Conservation (phyloP, 352 stramenopile genomes). For the Phytophthora melonis region DNA sequence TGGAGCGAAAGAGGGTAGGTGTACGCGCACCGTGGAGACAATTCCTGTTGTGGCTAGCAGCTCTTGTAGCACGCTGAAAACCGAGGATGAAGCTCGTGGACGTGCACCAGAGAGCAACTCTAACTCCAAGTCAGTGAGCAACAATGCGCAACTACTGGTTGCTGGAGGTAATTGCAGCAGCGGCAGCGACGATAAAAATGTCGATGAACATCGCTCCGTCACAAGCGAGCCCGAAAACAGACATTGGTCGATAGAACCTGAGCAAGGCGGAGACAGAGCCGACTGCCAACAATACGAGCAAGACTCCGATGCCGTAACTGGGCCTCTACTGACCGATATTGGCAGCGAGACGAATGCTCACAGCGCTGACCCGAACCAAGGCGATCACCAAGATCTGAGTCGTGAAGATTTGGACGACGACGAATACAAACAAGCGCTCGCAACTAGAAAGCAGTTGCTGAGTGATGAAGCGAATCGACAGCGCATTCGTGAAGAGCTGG, state of each 20-base stretch:
- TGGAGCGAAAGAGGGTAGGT: not conserved
- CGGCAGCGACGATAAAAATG: not conserved
- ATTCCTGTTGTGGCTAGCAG: not conserved
- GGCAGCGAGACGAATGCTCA: not conserved
- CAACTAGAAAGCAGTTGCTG: slow-evolving; percentile 26
- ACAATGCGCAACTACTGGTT: not conserved
- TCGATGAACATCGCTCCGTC: not conserved
- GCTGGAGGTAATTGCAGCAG: not conserved
- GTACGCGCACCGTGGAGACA: not conserved
- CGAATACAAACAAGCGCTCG: slow-evolving; percentile 35
- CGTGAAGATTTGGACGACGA: slow-evolving; percentile 17
- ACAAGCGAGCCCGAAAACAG: not conserved
- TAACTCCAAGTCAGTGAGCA: not conserved
- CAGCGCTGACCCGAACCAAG: not conserved
- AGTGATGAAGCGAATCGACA: slow-evolving; percentile 50
- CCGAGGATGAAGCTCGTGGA: not conserved
- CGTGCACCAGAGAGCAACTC: not conserved
- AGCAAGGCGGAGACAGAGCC: not conserved
- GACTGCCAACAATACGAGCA: not conserved
- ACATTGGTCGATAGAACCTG: not conserved
- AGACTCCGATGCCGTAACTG: not conserved
- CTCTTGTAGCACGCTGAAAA: not conserved
- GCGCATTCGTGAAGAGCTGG: slow-evolving; percentile 51
- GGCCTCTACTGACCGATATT: slow-evolving; percentile 21
- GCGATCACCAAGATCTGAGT: not conserved